Conservation (phyloP, 805 yeast genomes). For the Starmerella stigmatis region DNA sequence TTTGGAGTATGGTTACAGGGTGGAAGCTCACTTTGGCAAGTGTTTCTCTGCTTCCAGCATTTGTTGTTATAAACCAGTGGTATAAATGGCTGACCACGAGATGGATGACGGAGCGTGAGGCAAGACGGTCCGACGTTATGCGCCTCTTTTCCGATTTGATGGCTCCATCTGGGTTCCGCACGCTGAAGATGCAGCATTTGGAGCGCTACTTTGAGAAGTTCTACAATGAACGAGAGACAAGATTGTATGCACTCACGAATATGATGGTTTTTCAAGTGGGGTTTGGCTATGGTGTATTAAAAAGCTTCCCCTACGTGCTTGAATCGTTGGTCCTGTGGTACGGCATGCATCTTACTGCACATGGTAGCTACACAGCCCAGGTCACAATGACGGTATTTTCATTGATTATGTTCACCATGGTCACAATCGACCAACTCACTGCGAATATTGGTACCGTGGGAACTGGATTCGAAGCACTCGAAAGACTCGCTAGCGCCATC, state of each 20-base stretch:
- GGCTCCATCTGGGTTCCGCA: constrained; percentile 40
- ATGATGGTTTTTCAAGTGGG: constrained; percentile 55
- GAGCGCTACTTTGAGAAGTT: constrained; percentile 37
- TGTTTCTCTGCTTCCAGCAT: constrained; percentile 59
- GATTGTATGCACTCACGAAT: constrained; percentile 35
- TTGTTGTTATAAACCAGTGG: constrained; percentile 40
- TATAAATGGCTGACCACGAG: constrained; percentile 38
- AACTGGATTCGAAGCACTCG: constrained; percentile 47
- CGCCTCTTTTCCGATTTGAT: constrained; percentile 41
- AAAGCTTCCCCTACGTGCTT: constrained; percentile 45
- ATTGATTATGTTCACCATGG: constrained; percentile 60
- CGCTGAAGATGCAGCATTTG: constrained; percentile 51
- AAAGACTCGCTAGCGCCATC: no score
- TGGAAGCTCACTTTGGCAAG: constrained; percentile 87
- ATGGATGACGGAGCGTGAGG: constrained; percentile 20
- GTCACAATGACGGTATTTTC: constrained; percentile 61
- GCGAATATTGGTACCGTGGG: constrained; percentile 66
- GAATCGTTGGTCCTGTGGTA: constrained; percentile 69
- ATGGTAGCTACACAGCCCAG: constrained; percentile 43
- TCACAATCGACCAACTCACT: constrained; percentile 50
- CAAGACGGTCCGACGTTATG: constrained; percentile 11
- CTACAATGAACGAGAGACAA: constrained; percentile 23
- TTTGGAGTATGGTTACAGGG: constrained; percentile 70
- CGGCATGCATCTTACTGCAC: constrained; percentile 63
- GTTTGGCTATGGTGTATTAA: constrained; percentile 50